Evolutionary conservation across 2,329 filamentous ascomycete species (phyloP).

Genomic region (Alternaria consortialis): DNA sequence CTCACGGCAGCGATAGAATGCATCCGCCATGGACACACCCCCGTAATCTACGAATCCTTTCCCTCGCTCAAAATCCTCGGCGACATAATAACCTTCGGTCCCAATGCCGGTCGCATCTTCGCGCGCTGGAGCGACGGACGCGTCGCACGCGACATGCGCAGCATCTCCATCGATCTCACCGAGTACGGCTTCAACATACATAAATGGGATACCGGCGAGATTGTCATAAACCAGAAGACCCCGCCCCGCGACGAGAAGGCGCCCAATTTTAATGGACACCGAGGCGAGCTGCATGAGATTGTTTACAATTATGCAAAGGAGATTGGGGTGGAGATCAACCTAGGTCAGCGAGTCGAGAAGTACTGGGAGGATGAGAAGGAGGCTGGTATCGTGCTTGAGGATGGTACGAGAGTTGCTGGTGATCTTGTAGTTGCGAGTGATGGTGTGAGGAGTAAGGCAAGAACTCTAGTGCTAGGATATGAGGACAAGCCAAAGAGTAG

Average conservation of each 20-base stretch:
- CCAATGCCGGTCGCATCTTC: conserved; percentile 69
- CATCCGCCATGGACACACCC: conserved; percentile 67
- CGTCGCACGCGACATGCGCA: conserved; percentile 58
- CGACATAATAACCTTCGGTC: conserved; percentile 70
- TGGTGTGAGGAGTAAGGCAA: conserved; percentile 61
- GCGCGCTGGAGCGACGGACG: conserved; percentile 64
- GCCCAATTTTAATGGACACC: conserved; percentile 68
- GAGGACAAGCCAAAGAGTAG: conserved; percentile 62
- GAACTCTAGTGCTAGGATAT: conserved; percentile 62
- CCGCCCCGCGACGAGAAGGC: conserved; percentile 57
- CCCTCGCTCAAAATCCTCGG: conserved; percentile 66
- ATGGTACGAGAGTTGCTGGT: conserved; percentile 57
- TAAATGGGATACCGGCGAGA: conserved; percentile 67
- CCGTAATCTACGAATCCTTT: conserved; percentile 67
- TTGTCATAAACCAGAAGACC: conserved; percentile 65
- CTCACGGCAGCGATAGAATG: conserved; percentile 71
- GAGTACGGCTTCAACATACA: conserved; percentile 69
- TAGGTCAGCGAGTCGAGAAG: conserved; percentile 61
- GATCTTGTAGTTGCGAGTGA: conserved; percentile 64
- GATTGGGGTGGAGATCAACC: conserved; percentile 64
- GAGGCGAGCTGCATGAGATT: conserved; percentile 68
- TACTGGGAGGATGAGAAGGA: conserved; percentile 64
- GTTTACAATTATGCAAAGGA: conserved; percentile 67
- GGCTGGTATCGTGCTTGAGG: conserved; percentile 62
- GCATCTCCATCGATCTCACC: conserved; percentile 62